Base-by-base conservation (phyloP, 305 asterid genomes). In the Fraxinus platypoda region DNA sequence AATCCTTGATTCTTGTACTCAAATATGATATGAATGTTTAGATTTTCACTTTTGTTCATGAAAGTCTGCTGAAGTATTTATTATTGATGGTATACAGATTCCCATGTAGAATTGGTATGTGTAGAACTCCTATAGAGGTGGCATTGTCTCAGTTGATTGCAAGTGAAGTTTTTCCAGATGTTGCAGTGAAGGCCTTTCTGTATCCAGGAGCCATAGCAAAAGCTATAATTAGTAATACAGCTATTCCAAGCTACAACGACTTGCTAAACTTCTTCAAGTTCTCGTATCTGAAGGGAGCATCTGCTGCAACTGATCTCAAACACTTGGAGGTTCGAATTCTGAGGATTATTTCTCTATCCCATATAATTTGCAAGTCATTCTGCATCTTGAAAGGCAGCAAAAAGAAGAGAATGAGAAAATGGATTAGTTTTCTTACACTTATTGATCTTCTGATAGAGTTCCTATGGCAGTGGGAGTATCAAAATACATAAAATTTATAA, bases 251-350 rank as follows among this genome's bases (percentile, higher is more conserved):
- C 86, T 88, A 88, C 78, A 78, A 81, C 15, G 88, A 87, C 0
- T 85, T 91, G 26, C 83, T 91, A 17, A 37, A 80, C 5, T 23
- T 85, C 3, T 88, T 85, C 81, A 88, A 87, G 82, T 84, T 82
- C 74, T 26, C 80, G 68, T 83, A 81, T 6, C 59, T 76, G 80
- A 77, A 77, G 38, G 80, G 81, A 78, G 74, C 72, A 37, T 31
- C 76, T 73, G 25, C 78, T 17, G 19, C 83, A n/a, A 80, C 78
- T 78, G 93, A 91, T 87, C 89, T 90, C 91, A 86, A 79, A 35
- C 93, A 92, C 9, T 81, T 94, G 75, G 97, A 94, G 98, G 98
- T 94, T 81, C 31, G 89, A 84, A 6, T 54, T 74, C 38, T 72
- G 13, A 13, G 34, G 15, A n/a, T 30, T 62, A 12, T 19, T 8